A percentile compares a stretch with the other conserved stretches of the same genome.
Evolutionary conservation across 805 yeast species (phyloP).

Genomic region (Candida schatavii): DNA sequence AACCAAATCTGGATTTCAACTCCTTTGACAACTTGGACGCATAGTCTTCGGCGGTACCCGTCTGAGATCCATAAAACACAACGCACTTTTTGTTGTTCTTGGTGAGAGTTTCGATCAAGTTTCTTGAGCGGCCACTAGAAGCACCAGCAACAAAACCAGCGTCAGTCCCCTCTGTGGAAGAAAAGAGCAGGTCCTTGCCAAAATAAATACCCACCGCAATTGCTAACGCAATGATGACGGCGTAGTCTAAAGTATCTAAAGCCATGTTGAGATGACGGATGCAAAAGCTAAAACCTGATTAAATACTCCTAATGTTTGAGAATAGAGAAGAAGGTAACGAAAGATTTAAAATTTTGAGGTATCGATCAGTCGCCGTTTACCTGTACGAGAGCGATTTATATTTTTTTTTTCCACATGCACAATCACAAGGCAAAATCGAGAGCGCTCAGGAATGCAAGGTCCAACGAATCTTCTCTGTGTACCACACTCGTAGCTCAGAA

Average conservation of each 20-base stretch:
- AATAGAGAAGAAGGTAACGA: background rate
- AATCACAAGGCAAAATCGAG: no score
- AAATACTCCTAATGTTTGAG: background rate
- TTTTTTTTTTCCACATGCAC: no score
- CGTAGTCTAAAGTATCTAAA: conserved; percentile 68
- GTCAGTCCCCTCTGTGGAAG: conserved; percentile 22
- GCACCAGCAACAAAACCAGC: conserved; percentile 29
- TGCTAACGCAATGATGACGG: conserved; percentile 63
- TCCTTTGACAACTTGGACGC: conserved; percentile 90
- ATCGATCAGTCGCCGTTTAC: no score
- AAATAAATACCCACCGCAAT: conserved; percentile 65
- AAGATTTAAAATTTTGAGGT: no score
- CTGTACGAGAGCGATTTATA: no score
- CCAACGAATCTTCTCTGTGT: no score
- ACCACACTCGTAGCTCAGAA: no score
- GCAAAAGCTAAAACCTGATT: no score
- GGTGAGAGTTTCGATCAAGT: conserved; percentile 55
- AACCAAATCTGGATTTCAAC: conserved; percentile 73
- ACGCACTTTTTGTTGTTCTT: conserved; percentile 70
- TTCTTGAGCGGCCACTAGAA: conserved; percentile 45
- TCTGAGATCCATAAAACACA: conserved; percentile 90
- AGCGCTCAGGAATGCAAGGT: no score
- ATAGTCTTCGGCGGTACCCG: conserved; percentile 98
- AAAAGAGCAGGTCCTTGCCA: conserved; percentile 58
- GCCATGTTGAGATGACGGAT: conserved; percentile 46